phyloP scores from a whole-genome alignment of 768 basidiomycete species.

The Paxillus rubicundulus region DNA sequence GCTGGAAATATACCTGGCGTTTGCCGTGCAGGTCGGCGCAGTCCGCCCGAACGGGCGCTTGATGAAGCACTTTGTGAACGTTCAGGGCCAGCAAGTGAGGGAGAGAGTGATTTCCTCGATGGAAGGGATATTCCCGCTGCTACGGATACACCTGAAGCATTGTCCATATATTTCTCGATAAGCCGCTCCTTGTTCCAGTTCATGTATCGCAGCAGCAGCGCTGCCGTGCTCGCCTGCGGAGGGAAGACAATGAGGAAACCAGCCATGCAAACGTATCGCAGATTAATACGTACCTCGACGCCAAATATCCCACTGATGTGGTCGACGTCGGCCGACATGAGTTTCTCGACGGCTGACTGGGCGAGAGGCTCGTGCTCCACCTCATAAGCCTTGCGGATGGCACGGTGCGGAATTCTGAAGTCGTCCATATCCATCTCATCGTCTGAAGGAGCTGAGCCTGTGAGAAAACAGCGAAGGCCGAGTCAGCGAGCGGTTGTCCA shows the following conservation, averaged over 20 bases:
- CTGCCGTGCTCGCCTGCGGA: slow-evolving; percentile 61
- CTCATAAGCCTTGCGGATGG: slow-evolving; percentile 72
- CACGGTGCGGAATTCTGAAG: slow-evolving; percentile 55
- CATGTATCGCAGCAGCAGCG: slow-evolving; percentile 77
- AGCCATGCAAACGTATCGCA: neutral
- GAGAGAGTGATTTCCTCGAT: slow-evolving; percentile 18
- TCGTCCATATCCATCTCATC: slow-evolving; percentile 77
- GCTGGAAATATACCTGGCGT: slow-evolving; percentile 18
- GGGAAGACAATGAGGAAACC: neutral
- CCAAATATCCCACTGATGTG: slow-evolving; percentile 86
- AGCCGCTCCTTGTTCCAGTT: slow-evolving; percentile 96
- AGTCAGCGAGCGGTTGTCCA: slow-evolving; percentile 15
- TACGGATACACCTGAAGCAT: slow-evolving; percentile 64
- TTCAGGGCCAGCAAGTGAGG: slow-evolving; percentile 31
- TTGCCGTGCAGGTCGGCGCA: slow-evolving; percentile 31
- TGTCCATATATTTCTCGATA: slow-evolving; percentile 97
- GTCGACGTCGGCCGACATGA: slow-evolving; percentile 78
- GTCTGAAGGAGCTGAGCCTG: slow-evolving; percentile 45
- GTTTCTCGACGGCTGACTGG: slow-evolving; percentile 69
- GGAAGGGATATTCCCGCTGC: slow-evolving; percentile 67
- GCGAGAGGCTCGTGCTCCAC: slow-evolving; percentile 79
- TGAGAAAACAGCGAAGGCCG: slow-evolving; percentile 8
- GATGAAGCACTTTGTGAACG: slow-evolving; percentile 30
- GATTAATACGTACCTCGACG: slow-evolving; percentile 68
- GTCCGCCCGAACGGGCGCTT: slow-evolving; percentile 21